Conservation (phyloP, 2,329 filamentous ascomycete species). For the Sarocladiaceae sp. region DNA sequence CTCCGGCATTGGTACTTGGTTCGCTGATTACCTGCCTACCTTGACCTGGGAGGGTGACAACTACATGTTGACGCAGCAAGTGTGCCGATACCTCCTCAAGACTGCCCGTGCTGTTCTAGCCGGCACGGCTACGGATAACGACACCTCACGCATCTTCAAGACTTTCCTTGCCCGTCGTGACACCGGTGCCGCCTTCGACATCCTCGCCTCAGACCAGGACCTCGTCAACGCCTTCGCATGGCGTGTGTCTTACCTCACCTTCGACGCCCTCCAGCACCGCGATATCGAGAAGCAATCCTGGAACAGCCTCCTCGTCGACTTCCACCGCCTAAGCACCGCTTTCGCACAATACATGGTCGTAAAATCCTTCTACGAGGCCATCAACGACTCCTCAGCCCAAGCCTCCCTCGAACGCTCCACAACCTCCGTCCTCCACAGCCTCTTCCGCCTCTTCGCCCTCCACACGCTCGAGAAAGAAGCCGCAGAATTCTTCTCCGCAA, state of each 20-base stretch:
- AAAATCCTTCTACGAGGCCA: slow-evolving; percentile 60
- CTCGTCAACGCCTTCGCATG: slow-evolving; percentile 72
- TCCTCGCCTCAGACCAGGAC: slow-evolving; percentile 66
- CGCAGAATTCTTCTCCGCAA: slow-evolving; percentile 67
- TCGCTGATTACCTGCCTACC: slow-evolving; percentile 66
- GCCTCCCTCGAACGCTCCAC: slow-evolving; percentile 54
- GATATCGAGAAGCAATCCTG: slow-evolving; percentile 72
- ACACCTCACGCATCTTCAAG: slow-evolving; percentile 63
- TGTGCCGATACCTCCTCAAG: slow-evolving; percentile 69
- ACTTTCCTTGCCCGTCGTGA: slow-evolving; percentile 62
- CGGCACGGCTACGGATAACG: slow-evolving; percentile 55
- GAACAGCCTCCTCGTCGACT: slow-evolving; percentile 75
- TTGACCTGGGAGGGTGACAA: slow-evolving; percentile 69
- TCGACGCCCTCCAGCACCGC: slow-evolving; percentile 69
- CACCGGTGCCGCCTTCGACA: slow-evolving; percentile 69
- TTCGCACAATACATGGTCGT: slow-evolving; percentile 75
- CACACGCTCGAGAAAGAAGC: slow-evolving; percentile 60
- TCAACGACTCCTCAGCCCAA: slow-evolving; percentile 40
- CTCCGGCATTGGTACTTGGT: slow-evolving; percentile 44
- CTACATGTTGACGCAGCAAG: slow-evolving; percentile 76
- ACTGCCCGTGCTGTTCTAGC: slow-evolving; percentile 66
- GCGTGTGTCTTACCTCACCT: slow-evolving; percentile 70
- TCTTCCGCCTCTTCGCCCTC: slow-evolving; percentile 79
- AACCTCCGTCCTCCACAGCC: slow-evolving; percentile 57
- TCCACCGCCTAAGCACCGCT: slow-evolving; percentile 71